Base-by-base conservation (phyloP, 805 yeast species). In the Metschnikowia henanensis region DNA sequence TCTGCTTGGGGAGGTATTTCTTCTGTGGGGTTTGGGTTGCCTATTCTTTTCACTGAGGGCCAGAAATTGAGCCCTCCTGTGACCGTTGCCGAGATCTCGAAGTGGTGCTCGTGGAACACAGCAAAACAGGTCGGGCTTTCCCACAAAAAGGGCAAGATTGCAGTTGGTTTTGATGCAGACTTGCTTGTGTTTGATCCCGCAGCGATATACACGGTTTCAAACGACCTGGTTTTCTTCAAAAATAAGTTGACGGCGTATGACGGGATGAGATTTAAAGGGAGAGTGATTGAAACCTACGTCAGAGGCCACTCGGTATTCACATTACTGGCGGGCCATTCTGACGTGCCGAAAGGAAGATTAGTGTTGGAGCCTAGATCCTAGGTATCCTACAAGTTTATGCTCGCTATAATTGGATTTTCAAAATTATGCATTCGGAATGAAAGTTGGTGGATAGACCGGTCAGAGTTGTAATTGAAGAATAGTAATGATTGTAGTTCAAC, bases 1-100 rank as follows among this genome's bases (percentile, higher is more conserved):
- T 77, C 83, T 28, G 95, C 97, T 2, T 91, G 98, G 98, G 98
- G 97, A 28, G 98, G 98, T 8, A 89, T 91, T 31, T 76, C 96
- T 2, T 87, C 96, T 1, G 95, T 91, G 25, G 98, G 98, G 0
- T 78, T 92, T 31, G 97, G 97, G 0, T 72, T 91, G 36, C 87
- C 95, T 0, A 76, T 90, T 30, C 64, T 91, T 39, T 84, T 80
- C 75, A 87, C 96, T 1, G 89, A 84, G 55, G 90, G 87, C 9
- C 52, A 57, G 36, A 76, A 76, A 54, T 63, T 81, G 47, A 54
- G 66, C 3, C 78, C 79, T 1, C 77, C 79, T 2, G 70, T 83
- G 3, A 52, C 76, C 0, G 59, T 87, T 3, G 61, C 69, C 2
- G 90, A 89, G 47, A 83, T 91, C 35, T 79, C 81, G 15, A 69